These are phyloP conservation scores for Thielaviopsis punctulata DNA, from an alignment of 2,329 filamentous ascomycete genomes.

Conservation along the genomic window DNA sequence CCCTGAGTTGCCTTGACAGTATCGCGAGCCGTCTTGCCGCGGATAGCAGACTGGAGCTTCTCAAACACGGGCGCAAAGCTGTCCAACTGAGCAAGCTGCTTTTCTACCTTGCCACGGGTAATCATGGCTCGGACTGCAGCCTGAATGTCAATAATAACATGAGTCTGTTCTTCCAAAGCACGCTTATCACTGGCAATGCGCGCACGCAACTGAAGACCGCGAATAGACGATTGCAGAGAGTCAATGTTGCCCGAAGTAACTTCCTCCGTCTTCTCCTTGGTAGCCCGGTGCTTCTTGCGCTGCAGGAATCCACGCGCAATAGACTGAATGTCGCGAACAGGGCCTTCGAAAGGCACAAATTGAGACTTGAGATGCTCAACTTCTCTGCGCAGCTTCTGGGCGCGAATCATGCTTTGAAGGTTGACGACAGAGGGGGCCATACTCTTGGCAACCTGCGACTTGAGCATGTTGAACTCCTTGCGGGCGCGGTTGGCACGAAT, in stretches of 20 bases:
- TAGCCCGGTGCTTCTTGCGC: slow-evolving; percentile 37
- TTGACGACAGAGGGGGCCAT: slow-evolving; percentile 44
- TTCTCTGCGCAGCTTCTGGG: slow-evolving; percentile 44
- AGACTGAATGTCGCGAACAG: slow-evolving; percentile 48
- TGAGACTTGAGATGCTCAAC: slow-evolving; percentile 38
- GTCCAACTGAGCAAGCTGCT: slow-evolving; percentile 59
- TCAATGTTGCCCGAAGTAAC: slow-evolving; percentile 32
- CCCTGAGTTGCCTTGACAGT: slow-evolving; percentile 26
- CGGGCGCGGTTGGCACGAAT: slow-evolving; percentile 2
- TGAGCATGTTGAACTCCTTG: slow-evolving; percentile 5
- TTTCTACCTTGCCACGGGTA: slow-evolving; percentile 54
- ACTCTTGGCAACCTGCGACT: slow-evolving; percentile 3
- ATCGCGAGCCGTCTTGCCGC: slow-evolving; percentile 31
- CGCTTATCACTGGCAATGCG: slow-evolving; percentile 31
- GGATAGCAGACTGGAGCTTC: slow-evolving; percentile 46
- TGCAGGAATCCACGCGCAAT: slow-evolving; percentile 49
- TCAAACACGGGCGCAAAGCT: slow-evolving; percentile 1
- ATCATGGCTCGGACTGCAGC: slow-evolving; percentile 63
- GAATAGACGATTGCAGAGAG: slow-evolving; percentile 39
- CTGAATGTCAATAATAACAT: slow-evolving; percentile 55
- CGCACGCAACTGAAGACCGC: slow-evolving; percentile 43
- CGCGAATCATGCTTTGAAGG: slow-evolving; percentile 67
- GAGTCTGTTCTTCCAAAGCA: slow-evolving; percentile 50
- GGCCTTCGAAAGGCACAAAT: slow-evolving; percentile 43
- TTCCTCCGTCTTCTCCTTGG: slow-evolving; percentile 37